Conservation (phyloP, 2,329 filamentous ascomycete species). For the Albifimbria verrucaria region DNA sequence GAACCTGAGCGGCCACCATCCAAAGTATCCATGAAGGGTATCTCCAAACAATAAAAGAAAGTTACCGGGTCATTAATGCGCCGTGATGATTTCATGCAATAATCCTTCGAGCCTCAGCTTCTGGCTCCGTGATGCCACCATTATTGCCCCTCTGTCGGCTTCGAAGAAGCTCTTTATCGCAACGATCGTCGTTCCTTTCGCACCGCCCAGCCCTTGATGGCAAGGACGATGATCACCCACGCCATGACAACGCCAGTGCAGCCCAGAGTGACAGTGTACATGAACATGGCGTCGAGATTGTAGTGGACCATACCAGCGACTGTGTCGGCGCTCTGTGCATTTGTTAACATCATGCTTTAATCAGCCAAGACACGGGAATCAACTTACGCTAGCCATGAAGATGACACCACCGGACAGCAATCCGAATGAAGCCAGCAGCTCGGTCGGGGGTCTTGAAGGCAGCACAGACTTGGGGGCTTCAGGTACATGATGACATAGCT, state of each 20-base stretch:
- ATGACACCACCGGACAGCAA: conserved; percentile 83
- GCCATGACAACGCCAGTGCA: conserved; percentile 81
- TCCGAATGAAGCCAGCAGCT: conserved; percentile 84
- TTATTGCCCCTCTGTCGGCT: background rate
- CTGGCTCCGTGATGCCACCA: background rate
- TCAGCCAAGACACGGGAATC: background rate
- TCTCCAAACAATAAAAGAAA: conserved; percentile 16
- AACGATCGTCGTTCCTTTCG: conserved; percentile 35
- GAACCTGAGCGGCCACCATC: conserved; percentile 1
- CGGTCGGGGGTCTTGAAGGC: conserved; percentile 82
- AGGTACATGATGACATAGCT: conserved; percentile 82
- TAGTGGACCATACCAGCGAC: conserved; percentile 74
- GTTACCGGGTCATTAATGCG: conserved; percentile 4
- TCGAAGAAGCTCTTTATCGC: background rate
- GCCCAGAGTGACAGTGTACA: conserved; percentile 85
- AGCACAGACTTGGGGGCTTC: conserved; percentile 76
- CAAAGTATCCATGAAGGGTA: conserved; percentile 18
- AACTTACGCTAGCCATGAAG: conserved; percentile 84
- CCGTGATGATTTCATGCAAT: conserved; percentile 4
- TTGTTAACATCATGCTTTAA: conserved; percentile 3
- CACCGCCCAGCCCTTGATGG: conserved; percentile 83
- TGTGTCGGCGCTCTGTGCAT: conserved; percentile 64
- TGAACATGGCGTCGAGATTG: conserved; percentile 84
- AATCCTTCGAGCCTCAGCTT: background rate
- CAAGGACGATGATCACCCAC: conserved; percentile 73